These are phyloP conservation scores for Aschersonia sp. DNA, from an alignment of 2,329 filamentous ascomycete genomes.

Conservation along the genomic window DNA sequence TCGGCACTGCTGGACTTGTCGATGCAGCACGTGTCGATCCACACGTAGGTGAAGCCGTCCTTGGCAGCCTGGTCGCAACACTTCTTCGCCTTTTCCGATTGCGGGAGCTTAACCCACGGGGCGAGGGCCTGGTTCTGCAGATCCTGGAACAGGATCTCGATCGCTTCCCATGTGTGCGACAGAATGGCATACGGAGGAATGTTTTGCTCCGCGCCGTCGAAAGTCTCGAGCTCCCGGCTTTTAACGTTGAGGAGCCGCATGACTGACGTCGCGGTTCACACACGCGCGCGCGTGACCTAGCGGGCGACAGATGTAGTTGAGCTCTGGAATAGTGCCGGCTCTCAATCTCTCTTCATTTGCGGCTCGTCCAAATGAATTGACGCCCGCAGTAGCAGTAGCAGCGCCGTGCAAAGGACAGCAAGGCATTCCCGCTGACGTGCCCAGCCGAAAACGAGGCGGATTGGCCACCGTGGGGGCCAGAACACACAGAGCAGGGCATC, in stretches of 20 bases:
- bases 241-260: conserved; percentile 3
- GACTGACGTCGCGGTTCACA: too few species aligned
- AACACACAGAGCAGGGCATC: too few species aligned
- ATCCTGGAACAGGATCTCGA: conserved; percentile 12
- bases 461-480: too few species aligned
- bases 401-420: too few species aligned
- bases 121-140: conserved; percentile 1
- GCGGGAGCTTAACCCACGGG: not conserved
- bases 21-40: conserved; percentile 15
- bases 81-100: conserved; percentile 6
- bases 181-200: conserved; percentile 13
- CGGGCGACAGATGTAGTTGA: too few species aligned
- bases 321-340: too few species aligned
- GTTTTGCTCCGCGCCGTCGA: conserved; percentile 1
- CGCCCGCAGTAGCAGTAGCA: too few species aligned
- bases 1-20: conserved; percentile 11
- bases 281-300: too few species aligned
- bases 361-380: too few species aligned
- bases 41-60: conserved; percentile 10
- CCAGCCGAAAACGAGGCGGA: too few species aligned
- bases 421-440: too few species aligned
- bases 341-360: too few species aligned
- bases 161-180: conserved; percentile 14
- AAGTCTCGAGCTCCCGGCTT: conserved; percentile 1
- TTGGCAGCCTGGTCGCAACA: conserved; percentile 5